phyloP scores from a whole-genome alignment of 768 basidiomycete genomes.

The Hygrophorus russula region DNA sequence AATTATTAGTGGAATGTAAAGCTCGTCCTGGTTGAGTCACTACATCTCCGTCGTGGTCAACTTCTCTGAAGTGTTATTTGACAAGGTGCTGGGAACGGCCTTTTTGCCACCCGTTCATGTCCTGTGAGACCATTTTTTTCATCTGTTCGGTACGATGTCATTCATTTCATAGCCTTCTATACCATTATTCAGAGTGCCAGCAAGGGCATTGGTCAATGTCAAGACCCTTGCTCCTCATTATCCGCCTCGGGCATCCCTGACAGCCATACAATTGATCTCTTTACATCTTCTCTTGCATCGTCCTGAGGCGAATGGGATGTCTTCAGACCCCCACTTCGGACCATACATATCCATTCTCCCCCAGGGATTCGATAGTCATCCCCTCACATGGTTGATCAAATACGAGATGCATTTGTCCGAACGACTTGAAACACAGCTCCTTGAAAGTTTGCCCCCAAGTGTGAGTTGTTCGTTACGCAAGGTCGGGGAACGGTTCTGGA shows the following conservation, averaged over 20 bases:
- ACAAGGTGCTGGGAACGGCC: conserved; percentile 57
- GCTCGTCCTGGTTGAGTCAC: conserved; percentile 35
- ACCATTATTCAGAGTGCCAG: conserved; percentile 60
- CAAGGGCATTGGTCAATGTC: conserved; percentile 58
- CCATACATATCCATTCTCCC: conserved; percentile 80
- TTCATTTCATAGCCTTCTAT: conserved; percentile 26
- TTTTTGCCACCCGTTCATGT: conserved; percentile 35
- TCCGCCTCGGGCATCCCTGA: conserved; percentile 30
- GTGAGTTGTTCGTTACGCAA: conserved; percentile 28
- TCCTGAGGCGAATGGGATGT: conserved; percentile 29
- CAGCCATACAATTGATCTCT: conserved; percentile 67
- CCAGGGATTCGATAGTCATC: conserved; percentile 61
- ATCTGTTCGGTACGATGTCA: neutral
- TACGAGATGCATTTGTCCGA: conserved; percentile 8
- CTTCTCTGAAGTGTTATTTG: conserved; percentile 3
- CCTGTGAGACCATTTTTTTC: neutral
- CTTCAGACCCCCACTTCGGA: conserved; percentile 46
- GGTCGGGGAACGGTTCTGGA: conserved; percentile 36
- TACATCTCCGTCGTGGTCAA: conserved; percentile 2
- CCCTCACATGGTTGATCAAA: conserved; percentile 61
- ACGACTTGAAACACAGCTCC: conserved; percentile 17
- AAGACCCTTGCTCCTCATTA: conserved; percentile 56
- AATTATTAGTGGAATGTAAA: conserved; percentile 41
- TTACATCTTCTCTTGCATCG: conserved; percentile 69
- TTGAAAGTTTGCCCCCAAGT: conserved; percentile 38